These are phyloP conservation scores for Wallacemonas rigidus DNA, from an alignment of 208 protist genomes.

Conservation along the genomic window DNA sequence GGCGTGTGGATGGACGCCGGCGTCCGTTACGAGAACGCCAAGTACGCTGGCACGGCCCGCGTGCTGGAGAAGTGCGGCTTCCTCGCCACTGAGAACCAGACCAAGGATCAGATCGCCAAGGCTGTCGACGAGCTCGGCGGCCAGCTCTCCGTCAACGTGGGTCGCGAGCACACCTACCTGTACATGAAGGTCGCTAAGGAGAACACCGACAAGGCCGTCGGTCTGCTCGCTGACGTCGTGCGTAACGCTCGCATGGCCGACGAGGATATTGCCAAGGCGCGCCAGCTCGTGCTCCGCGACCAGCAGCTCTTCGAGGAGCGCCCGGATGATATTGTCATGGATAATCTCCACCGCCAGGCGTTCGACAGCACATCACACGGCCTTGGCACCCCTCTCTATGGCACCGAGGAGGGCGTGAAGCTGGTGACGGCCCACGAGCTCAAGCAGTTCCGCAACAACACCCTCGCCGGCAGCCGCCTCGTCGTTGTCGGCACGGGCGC, in stretches of 20 bases:
- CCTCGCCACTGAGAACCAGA: slow-evolving; percentile 94
- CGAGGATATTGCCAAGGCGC: slow-evolving; percentile 88
- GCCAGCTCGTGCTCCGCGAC: slow-evolving; percentile 91
- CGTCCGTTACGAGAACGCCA: slow-evolving; percentile 93
- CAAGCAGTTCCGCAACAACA: slow-evolving; percentile 78
- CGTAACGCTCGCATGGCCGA: slow-evolving; percentile 93
- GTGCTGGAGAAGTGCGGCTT: slow-evolving; percentile 99
- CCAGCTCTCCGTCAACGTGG: slow-evolving; percentile 96
- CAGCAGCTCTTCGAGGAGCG: slow-evolving; percentile 93
- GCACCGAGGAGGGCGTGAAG: slow-evolving; percentile 93
- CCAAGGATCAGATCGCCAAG: slow-evolving; percentile 82
- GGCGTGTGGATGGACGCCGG: slow-evolving; percentile 97
- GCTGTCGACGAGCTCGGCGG: slow-evolving; percentile 97
- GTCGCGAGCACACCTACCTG: slow-evolving; percentile 96
- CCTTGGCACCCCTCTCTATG: slow-evolving; percentile 96
- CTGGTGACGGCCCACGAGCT: slow-evolving; percentile 77
- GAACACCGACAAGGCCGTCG: slow-evolving; percentile 92
- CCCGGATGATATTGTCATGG: slow-evolving; percentile 95
- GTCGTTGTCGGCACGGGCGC: slow-evolving; percentile 95
- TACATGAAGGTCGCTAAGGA: slow-evolving; percentile 95
- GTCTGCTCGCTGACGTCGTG: slow-evolving; percentile 97
- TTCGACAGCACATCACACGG: slow-evolving; percentile 91
- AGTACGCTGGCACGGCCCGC: slow-evolving; percentile 97
- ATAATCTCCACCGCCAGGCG: slow-evolving; percentile 94
- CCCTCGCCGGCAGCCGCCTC: slow-evolving; percentile 94